Conservation (phyloP, 2,329 filamentous ascomycete genomes). For the Dothideomycetes sp. region DNA sequence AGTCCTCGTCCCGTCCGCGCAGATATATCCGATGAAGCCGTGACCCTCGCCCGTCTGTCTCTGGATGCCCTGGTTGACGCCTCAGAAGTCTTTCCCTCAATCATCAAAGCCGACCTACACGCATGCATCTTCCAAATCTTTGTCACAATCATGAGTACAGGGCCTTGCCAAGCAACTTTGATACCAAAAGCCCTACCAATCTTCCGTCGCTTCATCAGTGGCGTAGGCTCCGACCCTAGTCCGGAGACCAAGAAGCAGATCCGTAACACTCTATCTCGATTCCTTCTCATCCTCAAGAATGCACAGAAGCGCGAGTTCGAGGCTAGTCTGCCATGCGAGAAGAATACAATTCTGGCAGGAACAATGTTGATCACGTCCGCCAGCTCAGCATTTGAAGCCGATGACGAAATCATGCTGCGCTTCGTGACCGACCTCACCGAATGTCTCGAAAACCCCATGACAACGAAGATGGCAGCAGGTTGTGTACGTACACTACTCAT, state of each 20-base stretch:
- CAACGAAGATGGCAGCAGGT: slow-evolving; percentile 79
- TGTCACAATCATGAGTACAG: slow-evolving; percentile 80
- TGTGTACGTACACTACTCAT: slow-evolving; percentile 77
- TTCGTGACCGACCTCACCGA: slow-evolving; percentile 77
- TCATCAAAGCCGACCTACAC: slow-evolving; percentile 93
- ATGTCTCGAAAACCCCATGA: slow-evolving; percentile 72
- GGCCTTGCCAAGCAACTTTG: slow-evolving; percentile 76
- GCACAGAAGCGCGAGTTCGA: slow-evolving; percentile 68
- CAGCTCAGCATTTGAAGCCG: slow-evolving; percentile 57
- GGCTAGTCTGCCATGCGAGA: slow-evolving; percentile 76
- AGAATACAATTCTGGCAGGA: slow-evolving; percentile 80
- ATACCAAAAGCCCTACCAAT: slow-evolving; percentile 85
- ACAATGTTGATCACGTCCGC: slow-evolving; percentile 82
- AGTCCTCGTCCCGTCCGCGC: slow-evolving; percentile 35
- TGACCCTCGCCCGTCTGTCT: slow-evolving; percentile 68
- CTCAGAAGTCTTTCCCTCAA: slow-evolving; percentile 87
- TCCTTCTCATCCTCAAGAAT: slow-evolving; percentile 68
- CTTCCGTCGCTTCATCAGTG: slow-evolving; percentile 80
- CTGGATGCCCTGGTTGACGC: slow-evolving; percentile 87
- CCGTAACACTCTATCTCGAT: slow-evolving; percentile 71
- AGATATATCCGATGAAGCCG: slow-evolving; percentile 69
- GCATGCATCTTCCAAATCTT: slow-evolving; percentile 97
- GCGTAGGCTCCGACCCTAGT: slow-evolving; percentile 47
- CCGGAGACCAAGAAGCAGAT: slow-evolving; percentile 58
- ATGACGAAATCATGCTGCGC: slow-evolving; percentile 52